Base-by-base conservation (phyloP, 2,329 filamentous ascomycete species). In the Allantophomopsis cytisporea region DNA sequence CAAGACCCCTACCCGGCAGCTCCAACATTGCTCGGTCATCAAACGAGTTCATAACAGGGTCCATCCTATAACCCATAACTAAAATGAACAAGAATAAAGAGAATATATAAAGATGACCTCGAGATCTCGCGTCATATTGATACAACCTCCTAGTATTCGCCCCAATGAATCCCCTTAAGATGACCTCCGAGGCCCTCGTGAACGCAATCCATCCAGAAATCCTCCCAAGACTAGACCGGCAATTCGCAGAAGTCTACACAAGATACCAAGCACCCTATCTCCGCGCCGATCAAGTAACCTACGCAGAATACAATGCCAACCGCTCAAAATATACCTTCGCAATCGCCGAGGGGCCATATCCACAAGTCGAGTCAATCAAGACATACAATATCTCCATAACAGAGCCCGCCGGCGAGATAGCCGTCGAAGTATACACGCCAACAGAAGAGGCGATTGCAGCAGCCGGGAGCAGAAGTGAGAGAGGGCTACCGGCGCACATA, bases 161-260 rank as follows among this genome's bases (percentile, higher is more conserved):
- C 20, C 20, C 5, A 20, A 20, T 20, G 8, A 28, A 28, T 3
- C 11, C 23, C 8, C 23, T 6, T 10, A 10, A 28, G 23, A 43
- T 38, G 58, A 52, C 15, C 62, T 50, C 16, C 56, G 46, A 16
- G 62, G 41, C 57, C 53, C 33, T 37, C 44, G 8, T 47, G 46
- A 14, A 52, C 36, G 44, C 54, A 33, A 43, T 41, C 52, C 50
- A 46, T 46, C 36, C 36, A 2, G 31, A 14, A 17, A n/a, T 37
- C 20, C 10, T 37, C 6, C 17, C 20, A 14, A 28, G 23, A 23
- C 20, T 37, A 13, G 36, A 37, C 16, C 36, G 20, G 18, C 36
- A 37, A 31, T 37, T 37, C 21, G 35, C 23, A 30, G 36, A 37
- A 30, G 30, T 37, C 20, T 37, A 37, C 36, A 37, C 18, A 7